phyloP scores from a whole-genome alignment of 257 asterid species.

The Capsicum chinense region DNA sequence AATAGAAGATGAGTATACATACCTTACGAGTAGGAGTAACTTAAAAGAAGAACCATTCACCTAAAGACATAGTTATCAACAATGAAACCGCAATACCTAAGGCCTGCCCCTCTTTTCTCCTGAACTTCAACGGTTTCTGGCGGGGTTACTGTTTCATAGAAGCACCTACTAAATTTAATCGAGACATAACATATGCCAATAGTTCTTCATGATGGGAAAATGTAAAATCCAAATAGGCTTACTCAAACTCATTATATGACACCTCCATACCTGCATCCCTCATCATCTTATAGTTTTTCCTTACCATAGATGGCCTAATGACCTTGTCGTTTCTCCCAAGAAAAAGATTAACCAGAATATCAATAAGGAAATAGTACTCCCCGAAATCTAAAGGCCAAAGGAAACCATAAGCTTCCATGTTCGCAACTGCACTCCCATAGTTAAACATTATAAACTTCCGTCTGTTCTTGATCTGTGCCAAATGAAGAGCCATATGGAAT shows the following conservation, averaged over 20 bases:
- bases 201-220: conserved; percentile 93
- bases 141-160: conserved; percentile 43
- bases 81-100: too few species aligned
- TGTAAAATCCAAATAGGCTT: conserved; percentile 93
- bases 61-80: too few species aligned
- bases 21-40: too few species aligned
- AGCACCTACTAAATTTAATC: conserved; percentile 65
- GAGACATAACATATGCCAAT: conserved; percentile 84
- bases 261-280: conserved; percentile 73
- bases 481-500: too few species aligned
- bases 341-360: conserved; percentile 87
- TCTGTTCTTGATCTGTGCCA: too few species aligned
- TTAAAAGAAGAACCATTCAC: too few species aligned
- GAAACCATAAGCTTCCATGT: conserved; percentile 73
- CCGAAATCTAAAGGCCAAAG: conserved; percentile 83
- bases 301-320: conserved; percentile 86
- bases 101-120: conserved; percentile 34
- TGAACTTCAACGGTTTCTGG: conserved; percentile 38
- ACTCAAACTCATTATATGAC: conserved; percentile 89
- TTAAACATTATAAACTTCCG: too few species aligned
- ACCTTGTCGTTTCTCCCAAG: conserved; percentile 88
- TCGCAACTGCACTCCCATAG: conserved; percentile 44
- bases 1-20: too few species aligned
- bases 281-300: conserved; percentile 82
- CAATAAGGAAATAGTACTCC: conserved; percentile 63